Evolutionary conservation across 2,329 filamentous ascomycete genomes (phyloP).

Genomic region (Fusarium sp.): DNA sequence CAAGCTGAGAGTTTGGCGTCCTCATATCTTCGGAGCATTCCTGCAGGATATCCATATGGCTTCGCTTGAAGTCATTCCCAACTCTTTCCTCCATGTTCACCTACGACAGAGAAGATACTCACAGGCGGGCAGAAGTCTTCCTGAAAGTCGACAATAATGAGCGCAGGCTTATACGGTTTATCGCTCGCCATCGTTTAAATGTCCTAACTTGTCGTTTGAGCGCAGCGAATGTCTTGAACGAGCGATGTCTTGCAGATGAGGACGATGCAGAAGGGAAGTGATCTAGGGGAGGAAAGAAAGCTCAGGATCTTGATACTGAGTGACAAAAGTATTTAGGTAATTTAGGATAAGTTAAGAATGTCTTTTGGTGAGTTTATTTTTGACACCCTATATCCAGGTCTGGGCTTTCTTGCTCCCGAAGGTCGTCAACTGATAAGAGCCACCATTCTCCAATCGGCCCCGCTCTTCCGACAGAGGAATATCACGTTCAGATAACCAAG

Average conservation of each 20-base stretch:
- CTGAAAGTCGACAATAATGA: constrained; percentile 86
- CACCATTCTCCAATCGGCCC: constrained; percentile 5
- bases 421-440: constrained; percentile 5
- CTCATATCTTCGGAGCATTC: not conserved
- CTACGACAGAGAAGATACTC: constrained; percentile 47
- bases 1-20: not conserved
- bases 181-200: not conserved
- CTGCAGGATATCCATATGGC: not conserved
- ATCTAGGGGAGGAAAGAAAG: no score
- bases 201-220: not conserved
- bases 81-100: not conserved
- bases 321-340: no score
- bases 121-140: constrained; percentile 95
- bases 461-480: constrained; percentile 13
- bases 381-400: no score
- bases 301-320: no score
- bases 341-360: no score
- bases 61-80: not conserved
- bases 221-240: not conserved
- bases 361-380: no score
- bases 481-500: not conserved
- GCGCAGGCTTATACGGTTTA: constrained; percentile 56
- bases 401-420: no score
- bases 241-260: not conserved
- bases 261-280: not conserved